Percentiles rank a stretch among this genome's conserved stretches.
These are phyloP conservation scores for Uncinocarpus reesii DNA, from an alignment of 2,329 filamentous ascomycete species.

Conservation along the genomic window DNA sequence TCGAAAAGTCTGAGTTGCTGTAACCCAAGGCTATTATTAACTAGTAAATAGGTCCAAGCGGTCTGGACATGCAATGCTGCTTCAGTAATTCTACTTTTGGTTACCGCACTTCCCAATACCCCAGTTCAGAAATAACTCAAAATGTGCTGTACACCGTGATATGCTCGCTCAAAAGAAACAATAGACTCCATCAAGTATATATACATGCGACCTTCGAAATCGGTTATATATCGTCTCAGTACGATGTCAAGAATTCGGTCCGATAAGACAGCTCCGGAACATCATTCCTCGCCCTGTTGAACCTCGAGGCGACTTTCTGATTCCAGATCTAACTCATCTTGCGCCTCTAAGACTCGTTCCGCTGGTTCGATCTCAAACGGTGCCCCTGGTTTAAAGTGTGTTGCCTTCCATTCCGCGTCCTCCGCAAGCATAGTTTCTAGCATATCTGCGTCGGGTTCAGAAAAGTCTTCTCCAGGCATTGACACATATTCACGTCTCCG, in stretches of 20 bases:
- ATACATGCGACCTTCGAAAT: too few relatives aligned
- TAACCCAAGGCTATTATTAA: too few relatives aligned
- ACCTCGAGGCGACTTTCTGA: slow-evolving; percentile 3
- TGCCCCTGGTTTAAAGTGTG: not conserved
- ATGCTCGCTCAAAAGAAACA: too few relatives aligned
- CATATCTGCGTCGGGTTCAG: slow-evolving; percentile 6
- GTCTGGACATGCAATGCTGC: too few relatives aligned
- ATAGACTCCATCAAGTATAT: too few relatives aligned
- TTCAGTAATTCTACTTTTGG: too few relatives aligned
- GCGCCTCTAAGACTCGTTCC: not conserved
- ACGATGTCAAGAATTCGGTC: not conserved
- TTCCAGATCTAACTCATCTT: slow-evolving; percentile 14
- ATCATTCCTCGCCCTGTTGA: not conserved
- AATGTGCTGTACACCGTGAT: too few relatives aligned
- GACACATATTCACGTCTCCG: not conserved
- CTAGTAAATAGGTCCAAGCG: too few relatives aligned
- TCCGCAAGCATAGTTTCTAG: slow-evolving; percentile 12
- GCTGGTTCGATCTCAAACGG: not conserved
- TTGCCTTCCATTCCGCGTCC: slow-evolving; percentile 11
- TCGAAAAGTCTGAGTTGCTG: too few relatives aligned
- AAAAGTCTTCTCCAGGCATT: slow-evolving; percentile 1
- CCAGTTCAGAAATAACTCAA: too few relatives aligned
- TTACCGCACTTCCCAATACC: too few relatives aligned
- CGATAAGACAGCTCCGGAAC: not conserved
- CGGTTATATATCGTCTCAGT: not conserved